phyloP scores from a whole-genome alignment of 306 rosid species.

The Canavalia gladiata region DNA sequence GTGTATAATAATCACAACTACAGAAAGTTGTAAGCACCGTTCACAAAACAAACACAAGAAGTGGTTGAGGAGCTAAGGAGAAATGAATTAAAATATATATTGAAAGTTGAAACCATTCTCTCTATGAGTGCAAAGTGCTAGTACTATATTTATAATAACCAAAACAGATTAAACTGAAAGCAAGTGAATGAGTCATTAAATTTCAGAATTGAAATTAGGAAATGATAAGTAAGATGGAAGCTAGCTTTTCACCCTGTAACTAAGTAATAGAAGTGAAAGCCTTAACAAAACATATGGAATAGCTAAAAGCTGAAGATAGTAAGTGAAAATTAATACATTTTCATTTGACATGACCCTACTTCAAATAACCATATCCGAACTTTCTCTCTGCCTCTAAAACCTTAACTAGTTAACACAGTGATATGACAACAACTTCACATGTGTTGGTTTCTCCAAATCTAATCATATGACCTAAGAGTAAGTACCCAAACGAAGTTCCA shows the following conservation, averaged over 20 bases:
- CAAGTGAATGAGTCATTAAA: constrained; percentile 4
- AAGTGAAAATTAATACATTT: constrained; percentile 16
- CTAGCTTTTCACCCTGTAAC: constrained; percentile 35
- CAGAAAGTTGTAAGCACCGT: constrained; percentile 4
- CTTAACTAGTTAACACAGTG: constrained; percentile 25
- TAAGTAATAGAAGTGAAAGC: constrained; percentile 43
- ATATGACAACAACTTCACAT: background rate
- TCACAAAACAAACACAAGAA: background rate
- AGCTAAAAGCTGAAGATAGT: constrained; percentile 36
- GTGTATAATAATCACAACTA: constrained; percentile 28
- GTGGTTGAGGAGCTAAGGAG: no score
- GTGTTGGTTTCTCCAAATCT: background rate
- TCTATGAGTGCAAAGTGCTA: background rate
- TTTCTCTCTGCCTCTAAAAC: constrained; percentile 41
- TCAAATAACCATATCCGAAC: constrained; percentile 35
- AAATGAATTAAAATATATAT: constrained; percentile 25
- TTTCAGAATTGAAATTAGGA: background rate
- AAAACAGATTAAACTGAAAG: constrained; percentile 25
- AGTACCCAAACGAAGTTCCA: constrained; percentile 94
- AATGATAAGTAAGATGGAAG: constrained; percentile 26
- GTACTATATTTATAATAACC: constrained; percentile 13
- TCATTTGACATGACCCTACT: constrained; percentile 39
- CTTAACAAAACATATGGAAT: constrained; percentile 34
- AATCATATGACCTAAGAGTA: constrained; percentile 47
- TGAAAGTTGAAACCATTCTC: background rate